Evolutionary conservation across 179 eudicot genomes (phyloP).

Genomic region (Beta macrorhiza): DNA sequence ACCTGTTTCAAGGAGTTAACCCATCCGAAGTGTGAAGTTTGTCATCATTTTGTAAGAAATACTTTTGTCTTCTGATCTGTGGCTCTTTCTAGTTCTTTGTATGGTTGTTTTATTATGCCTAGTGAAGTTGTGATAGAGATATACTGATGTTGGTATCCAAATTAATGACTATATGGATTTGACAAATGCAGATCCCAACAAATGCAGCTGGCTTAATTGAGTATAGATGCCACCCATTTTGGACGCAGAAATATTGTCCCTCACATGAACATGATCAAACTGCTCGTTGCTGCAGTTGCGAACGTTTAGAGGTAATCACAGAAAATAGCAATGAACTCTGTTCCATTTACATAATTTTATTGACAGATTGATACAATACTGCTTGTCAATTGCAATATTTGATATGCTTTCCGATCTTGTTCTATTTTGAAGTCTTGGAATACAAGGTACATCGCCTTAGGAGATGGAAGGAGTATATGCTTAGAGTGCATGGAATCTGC

Average conservation of each 20-base stretch:
- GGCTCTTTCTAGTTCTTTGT: conserved; percentile 1
- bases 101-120: background rate
- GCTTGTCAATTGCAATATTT: background rate
- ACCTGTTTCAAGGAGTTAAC: conserved; percentile 84
- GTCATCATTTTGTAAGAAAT: conserved; percentile 84
- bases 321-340: background rate
- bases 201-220: conserved; percentile 88
- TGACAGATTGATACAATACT: background rate
- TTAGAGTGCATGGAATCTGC: conserved; percentile 98
- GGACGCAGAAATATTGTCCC: conserved; percentile 98
- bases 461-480: conserved; percentile 91
- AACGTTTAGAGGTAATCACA: conserved; percentile 86
- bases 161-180: background rate
- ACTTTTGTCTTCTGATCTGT: conserved; percentile 12
- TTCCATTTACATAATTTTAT: background rate
- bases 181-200: conserved; percentile 71
- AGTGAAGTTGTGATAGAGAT: background rate
- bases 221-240: conserved; percentile 98
- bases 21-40: conserved; percentile 97
- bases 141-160: background rate
- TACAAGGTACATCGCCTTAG: conserved; percentile 67
- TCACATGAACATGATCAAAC: conserved; percentile 88
- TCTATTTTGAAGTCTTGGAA: conserved; percentile 58
- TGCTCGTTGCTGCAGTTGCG: conserved; percentile 95
- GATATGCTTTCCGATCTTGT: background rate